phyloP scores from a whole-genome alignment of 805 yeast genomes.

The Scheffersomyces lignosus region DNA sequence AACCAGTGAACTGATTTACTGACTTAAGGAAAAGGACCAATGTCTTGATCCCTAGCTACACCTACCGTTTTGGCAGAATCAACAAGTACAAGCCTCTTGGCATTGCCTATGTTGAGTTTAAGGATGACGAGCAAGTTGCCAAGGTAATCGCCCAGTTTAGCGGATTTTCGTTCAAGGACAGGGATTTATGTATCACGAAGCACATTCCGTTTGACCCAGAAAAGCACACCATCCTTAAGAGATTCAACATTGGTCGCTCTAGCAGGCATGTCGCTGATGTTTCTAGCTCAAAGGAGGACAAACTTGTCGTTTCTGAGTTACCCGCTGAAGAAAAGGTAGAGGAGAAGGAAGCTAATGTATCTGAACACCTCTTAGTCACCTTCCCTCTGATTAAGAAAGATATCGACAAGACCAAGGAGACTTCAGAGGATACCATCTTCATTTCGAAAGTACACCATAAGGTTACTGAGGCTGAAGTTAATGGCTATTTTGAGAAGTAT shows the following conservation, averaged over 20 bases:
- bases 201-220: slow-evolving; percentile 45
- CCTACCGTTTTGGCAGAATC: slow-evolving; percentile 45
- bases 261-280: neutral
- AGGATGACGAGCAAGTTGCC: slow-evolving; percentile 26
- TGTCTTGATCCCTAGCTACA: slow-evolving; percentile 56
- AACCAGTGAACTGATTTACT: too few relatives aligned
- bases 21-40: too few relatives aligned
- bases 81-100: slow-evolving; percentile 53
- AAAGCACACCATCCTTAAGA: too few relatives aligned
- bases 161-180: slow-evolving; percentile 29
- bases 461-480: slow-evolving; percentile 44
- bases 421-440: slow-evolving; percentile 50
- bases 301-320: neutral
- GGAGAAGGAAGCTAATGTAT: slow-evolving; percentile 2
- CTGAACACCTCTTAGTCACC: neutral
- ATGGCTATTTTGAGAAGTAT: slow-evolving; percentile 44
- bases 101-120: slow-evolving; percentile 44
- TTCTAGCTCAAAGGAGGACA: neutral
- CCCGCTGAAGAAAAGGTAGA: slow-evolving; percentile 4
- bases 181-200: slow-evolving; percentile 38
- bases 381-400: slow-evolving; percentile 1
- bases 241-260: too few relatives aligned
- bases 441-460: slow-evolving; percentile 40
- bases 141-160: slow-evolving; percentile 26
- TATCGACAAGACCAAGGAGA: too few relatives aligned